phyloP scores from a whole-genome alignment of 2,329 filamentous ascomycete genomes.

The Calonectria fujianensis region DNA sequence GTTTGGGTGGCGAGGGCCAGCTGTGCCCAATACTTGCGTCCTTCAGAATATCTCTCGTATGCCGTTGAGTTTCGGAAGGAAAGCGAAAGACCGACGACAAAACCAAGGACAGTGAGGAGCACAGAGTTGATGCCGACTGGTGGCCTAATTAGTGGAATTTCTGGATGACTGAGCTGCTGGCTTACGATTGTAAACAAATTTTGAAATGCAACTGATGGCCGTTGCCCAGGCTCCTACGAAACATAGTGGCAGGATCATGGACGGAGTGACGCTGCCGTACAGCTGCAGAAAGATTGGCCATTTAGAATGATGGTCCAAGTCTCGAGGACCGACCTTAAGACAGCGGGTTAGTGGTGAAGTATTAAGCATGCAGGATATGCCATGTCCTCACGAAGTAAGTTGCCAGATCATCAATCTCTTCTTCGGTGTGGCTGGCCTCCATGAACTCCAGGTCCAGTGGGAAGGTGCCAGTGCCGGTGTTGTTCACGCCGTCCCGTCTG shows the following conservation, averaged over 20 bases:
- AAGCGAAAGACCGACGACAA: slow-evolving; percentile 84
- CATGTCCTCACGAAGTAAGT: background rate
- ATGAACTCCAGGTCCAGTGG: slow-evolving; percentile 4
- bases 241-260: slow-evolving; percentile 81
- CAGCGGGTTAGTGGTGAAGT: background rate
- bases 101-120: slow-evolving; percentile 85
- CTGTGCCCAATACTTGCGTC: slow-evolving; percentile 76
- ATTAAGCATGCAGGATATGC: background rate
- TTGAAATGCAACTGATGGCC: slow-evolving; percentile 74
- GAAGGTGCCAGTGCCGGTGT: background rate
- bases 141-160: background rate
- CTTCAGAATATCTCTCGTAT: slow-evolving; percentile 82
- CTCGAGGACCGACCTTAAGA: slow-evolving; percentile 72
- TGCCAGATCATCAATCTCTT: background rate
- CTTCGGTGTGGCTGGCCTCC: background rate
- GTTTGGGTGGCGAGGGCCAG: slow-evolving; percentile 77
- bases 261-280: slow-evolving; percentile 83
- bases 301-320: slow-evolving; percentile 83
- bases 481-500: background rate
- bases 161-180: background rate
- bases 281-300: slow-evolving; percentile 84
- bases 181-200: slow-evolving; percentile 63
- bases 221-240: slow-evolving; percentile 80
- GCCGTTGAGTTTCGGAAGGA: slow-evolving; percentile 85
- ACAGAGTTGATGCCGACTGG: slow-evolving; percentile 55